Evolutionary conservation across 495 filamentous ascomycete genomes (phyloP), one percentile per base, ranked within the genome.

Genomic region (Aspergillus affinis): DNA sequence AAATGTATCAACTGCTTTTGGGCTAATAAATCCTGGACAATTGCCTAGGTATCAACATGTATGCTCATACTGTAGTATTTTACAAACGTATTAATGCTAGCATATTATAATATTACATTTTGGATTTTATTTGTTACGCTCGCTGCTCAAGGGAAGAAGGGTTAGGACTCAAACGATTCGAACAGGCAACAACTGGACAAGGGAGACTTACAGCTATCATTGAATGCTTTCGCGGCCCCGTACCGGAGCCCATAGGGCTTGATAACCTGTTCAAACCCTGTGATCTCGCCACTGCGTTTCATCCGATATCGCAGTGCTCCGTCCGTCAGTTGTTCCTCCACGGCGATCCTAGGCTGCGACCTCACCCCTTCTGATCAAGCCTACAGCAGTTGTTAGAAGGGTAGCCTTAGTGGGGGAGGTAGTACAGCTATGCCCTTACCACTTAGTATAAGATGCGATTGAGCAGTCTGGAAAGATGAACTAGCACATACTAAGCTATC

Each of bases 51-150:
- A 60, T 78, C 68, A 30, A 72, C 61, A 41, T 72, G 58, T 48
- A 77, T 68, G 55, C 60, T 68, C 45, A 71, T 68, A 51, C 63
- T 66, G 55, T 78, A 75, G 61, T 76, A 62, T 49, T 67, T 69
- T 10, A 78, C 53, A 63, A 75, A 76, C 1, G 67, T 75, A 51
- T 67, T 49, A 49, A 74, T 76, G 41, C 61, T 70, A 19, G 70
- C 60, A 61, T 75, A 65, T 60, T 76, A 61, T 18, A 76, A 59
- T 48, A 76, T 78, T 3, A 75, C 61, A 51, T 76, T 77, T 65
- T 77, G 67, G 19, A 77, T 30, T 30, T 68, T 59, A 62, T 75
- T 70, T 19, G 67, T 70, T 48, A 78, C 64, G 32, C 76, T 72
- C 56, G 56, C 70, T 73, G 54, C 46, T 57, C 49, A 27, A 48